Evolutionary conservation across 1,139 yeast genomes (phyloP).

Genomic region (Debaryomyces udenii): DNA sequence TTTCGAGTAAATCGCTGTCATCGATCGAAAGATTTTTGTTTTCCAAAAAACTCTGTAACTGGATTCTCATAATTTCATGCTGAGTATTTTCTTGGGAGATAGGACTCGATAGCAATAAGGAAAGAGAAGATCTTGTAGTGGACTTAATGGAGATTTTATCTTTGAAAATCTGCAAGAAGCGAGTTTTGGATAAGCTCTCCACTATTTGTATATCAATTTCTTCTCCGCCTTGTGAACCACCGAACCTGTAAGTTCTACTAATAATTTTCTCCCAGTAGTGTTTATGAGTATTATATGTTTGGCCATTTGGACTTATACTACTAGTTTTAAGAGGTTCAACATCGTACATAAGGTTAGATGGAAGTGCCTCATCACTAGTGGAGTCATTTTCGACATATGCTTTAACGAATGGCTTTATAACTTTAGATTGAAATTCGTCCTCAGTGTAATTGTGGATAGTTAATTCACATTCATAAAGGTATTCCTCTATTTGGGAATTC

Average conservation of each 20-base stretch:
- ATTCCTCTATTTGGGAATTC: constrained; percentile 48
- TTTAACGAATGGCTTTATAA: constrained; percentile 40
- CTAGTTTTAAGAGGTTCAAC: constrained; percentile 28
- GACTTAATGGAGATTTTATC: constrained; percentile 41
- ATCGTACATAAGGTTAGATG: constrained; percentile 26
- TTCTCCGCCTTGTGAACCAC: constrained; percentile 33
- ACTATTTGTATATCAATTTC: constrained; percentile 34
- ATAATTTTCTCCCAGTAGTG: constrained; percentile 52
- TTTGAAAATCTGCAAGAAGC: constrained; percentile 36
- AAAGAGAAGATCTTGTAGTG: constrained; percentile 26
- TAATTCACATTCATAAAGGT: constrained; percentile 41
- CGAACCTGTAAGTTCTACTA: constrained; percentile 41
- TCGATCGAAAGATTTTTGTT: not conserved
- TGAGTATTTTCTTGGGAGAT: not conserved
- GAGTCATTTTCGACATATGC: constrained; percentile 15
- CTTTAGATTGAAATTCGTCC: constrained; percentile 30
- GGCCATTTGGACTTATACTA: constrained; percentile 26
- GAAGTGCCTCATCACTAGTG: constrained; percentile 15
- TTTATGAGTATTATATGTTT: constrained; percentile 43
- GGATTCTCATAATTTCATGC: not conserved
- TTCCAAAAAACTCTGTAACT: not conserved
- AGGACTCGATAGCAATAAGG: constrained; percentile 2
- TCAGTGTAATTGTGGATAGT: constrained; percentile 27
- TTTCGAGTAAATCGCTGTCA: not conserved
- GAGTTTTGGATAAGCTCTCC: constrained; percentile 24